Conservation (phyloP, 2,329 filamentous ascomycete genomes). For the Cladosporium halotolerans region DNA sequence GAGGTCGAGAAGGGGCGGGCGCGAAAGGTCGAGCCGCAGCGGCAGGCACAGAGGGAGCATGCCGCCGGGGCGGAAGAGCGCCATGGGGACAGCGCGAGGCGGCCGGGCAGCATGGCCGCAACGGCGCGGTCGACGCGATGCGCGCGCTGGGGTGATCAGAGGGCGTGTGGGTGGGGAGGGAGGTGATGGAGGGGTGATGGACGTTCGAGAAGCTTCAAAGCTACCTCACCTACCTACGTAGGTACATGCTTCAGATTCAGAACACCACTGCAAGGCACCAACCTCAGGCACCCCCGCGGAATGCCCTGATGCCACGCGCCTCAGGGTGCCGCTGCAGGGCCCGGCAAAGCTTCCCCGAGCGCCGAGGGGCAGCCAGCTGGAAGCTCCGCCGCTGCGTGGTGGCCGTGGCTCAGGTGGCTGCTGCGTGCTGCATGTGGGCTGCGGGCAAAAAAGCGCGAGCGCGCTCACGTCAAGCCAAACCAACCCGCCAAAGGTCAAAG, state of each 20-base stretch:
- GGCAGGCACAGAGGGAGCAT: slow-evolving; percentile 17
- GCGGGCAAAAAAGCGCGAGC: slow-evolving; percentile 6
- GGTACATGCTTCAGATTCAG: too few relatives aligned
- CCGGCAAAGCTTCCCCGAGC: slow-evolving; percentile 1
- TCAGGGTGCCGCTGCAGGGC: neutral
- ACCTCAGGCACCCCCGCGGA: too few relatives aligned
- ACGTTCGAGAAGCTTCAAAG: too few relatives aligned
- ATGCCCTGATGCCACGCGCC: too few relatives aligned
- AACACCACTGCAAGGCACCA: too few relatives aligned
- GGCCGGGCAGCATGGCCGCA: slow-evolving; percentile 17
- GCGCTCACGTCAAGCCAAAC: slow-evolving; percentile 7
- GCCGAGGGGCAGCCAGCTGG: slow-evolving; percentile 1
- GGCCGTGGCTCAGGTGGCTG: too few relatives aligned
- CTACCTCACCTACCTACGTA: too few relatives aligned
- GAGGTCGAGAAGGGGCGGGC: slow-evolving; percentile 4
- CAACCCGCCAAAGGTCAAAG: neutral
- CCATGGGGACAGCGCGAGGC: slow-evolving; percentile 11
- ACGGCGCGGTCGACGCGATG: neutral
- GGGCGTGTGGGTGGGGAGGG: too few relatives aligned
- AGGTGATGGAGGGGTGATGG: too few relatives aligned
- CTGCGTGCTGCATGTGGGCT: too few relatives aligned
- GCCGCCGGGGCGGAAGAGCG: neutral
- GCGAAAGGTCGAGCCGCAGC: slow-evolving; percentile 13
- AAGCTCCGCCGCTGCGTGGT: too few relatives aligned
- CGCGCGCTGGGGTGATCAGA: too few relatives aligned